These are phyloP conservation scores for Gracilaria caudata DNA, from an alignment of 23 red algal species.

Conservation along the genomic window DNA sequence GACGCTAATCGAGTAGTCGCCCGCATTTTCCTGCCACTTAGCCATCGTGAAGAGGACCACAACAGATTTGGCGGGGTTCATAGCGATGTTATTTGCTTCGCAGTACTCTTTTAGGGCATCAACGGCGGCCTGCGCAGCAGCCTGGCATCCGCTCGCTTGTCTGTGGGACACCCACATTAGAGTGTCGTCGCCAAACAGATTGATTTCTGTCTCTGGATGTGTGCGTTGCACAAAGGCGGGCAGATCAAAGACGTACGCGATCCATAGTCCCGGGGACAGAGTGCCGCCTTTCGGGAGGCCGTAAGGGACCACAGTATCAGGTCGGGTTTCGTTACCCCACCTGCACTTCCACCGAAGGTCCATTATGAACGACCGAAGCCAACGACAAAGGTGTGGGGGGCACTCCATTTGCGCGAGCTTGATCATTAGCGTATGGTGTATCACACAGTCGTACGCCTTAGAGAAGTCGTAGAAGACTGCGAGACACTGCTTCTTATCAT, in stretches of 20 bases:
- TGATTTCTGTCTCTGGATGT: background rate
- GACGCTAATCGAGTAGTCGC: background rate
- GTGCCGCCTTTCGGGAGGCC: background rate
- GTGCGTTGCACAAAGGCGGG: background rate
- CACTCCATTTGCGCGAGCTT: background rate
- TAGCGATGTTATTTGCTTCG: background rate
- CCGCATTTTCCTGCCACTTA: background rate
- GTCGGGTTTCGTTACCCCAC: background rate
- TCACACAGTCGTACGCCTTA: background rate
- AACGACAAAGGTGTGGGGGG: constrained; percentile 13
- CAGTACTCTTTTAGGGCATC: background rate
- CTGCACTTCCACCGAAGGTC: background rate
- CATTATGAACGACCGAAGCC: background rate
- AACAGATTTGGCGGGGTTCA: background rate
- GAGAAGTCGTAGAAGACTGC: constrained; percentile 17
- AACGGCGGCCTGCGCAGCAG: background rate
- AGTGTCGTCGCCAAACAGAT: constrained; percentile 6
- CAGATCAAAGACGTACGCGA: background rate
- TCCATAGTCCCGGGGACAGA: background rate
- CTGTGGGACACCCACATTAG: background rate
- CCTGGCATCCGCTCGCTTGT: no score
- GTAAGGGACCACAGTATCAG: background rate
- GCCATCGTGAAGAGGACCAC: background rate
- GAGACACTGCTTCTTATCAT: background rate
- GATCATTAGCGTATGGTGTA: background rate